A percentile compares a stretch with the other conserved stretches of the same genome.
Conservation (phyloP, 176 grass and related monocot genomes). For the Zizania latifolia region DNA sequence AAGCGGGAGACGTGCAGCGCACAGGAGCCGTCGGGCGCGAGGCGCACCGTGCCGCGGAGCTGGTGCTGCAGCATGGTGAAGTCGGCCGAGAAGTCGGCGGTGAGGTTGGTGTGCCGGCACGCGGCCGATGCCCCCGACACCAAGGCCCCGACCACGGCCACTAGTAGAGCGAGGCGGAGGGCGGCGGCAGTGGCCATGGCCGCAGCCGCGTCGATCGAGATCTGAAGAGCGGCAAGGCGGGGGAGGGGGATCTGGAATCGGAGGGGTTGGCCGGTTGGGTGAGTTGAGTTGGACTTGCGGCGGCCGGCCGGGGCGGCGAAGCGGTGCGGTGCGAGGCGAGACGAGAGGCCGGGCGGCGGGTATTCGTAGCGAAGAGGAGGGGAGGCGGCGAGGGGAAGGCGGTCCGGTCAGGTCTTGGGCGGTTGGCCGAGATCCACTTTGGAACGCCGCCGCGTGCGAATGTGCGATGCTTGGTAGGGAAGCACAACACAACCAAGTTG, state of each 20-base stretch:
- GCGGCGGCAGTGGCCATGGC: conserved; percentile 28
- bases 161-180: neutral
- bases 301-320: neutral
- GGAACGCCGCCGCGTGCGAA: neutral
- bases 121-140: neutral
- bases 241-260: conserved; percentile 36
- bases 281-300: neutral
- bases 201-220: conserved; percentile 38
- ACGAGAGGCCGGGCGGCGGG: neutral
- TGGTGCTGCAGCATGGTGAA: conserved; percentile 94
- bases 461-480: conserved; percentile 8
- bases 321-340: neutral
- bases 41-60: conserved; percentile 70
- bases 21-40: conserved; percentile 46
- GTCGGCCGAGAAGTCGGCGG: conserved; percentile 54
- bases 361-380: no score
- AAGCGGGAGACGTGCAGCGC: conserved; percentile 63
- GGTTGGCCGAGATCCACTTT: conserved; percentile 27
- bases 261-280: neutral
- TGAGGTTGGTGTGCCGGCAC: conserved; percentile 57
- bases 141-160: neutral
- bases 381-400: no score
- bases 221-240: conserved; percentile 28
- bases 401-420: neutral
- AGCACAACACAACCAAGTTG: neutral